A percentile compares a stretch with the other conserved stretches of the same genome.
Evolutionary conservation across 1,284 basidiomycete genomes (phyloP).

Genomic region (Ganoderma sp.): DNA sequence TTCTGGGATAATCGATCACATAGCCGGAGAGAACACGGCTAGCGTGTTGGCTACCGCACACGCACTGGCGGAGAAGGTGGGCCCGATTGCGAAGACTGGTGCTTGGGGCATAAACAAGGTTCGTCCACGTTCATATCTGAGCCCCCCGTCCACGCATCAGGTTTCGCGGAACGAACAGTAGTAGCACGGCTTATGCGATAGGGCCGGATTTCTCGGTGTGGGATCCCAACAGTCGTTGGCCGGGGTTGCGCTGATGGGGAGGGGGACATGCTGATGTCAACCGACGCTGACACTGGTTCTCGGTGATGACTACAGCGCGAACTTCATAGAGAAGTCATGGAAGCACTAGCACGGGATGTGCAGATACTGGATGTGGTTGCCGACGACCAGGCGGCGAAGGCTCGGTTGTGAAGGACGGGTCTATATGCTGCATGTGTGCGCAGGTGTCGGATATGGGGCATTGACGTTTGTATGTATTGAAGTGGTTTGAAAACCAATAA

Average conservation of each 20-base stretch:
- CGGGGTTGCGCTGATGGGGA: not conserved
- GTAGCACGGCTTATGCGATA: not conserved
- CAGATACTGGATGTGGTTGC: slow-evolving; percentile 33
- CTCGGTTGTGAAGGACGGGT: slow-evolving; percentile 38
- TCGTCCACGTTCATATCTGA: slow-evolving; percentile 13
- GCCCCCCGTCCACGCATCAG: too few species aligned
- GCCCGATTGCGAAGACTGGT: slow-evolving; percentile 55
- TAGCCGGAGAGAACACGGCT: slow-evolving; percentile 61
- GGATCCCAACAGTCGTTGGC: not conserved
- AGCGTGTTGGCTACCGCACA: slow-evolving; percentile 67
- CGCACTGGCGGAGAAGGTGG: slow-evolving; percentile 58
- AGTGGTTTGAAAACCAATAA: not conserved
- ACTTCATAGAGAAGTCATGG: slow-evolving; percentile 46
- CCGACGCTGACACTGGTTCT: not conserved
- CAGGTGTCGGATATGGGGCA: not conserved
- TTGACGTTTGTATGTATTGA: slow-evolving; percentile 1
- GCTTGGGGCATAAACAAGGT: slow-evolving; percentile 74
- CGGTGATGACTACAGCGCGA: slow-evolving; percentile 43
- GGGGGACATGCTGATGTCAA: not conserved
- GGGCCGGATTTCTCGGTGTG: not conserved
- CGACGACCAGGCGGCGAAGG: slow-evolving; percentile 44
- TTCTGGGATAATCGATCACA: slow-evolving; percentile 74
- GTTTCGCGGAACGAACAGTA: not conserved
- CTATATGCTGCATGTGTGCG: not conserved
- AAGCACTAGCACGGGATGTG: slow-evolving; percentile 40